Base-by-base conservation (phyloP, 371 early-diverging fungal genomes). In the Mucor piriformis region DNA sequence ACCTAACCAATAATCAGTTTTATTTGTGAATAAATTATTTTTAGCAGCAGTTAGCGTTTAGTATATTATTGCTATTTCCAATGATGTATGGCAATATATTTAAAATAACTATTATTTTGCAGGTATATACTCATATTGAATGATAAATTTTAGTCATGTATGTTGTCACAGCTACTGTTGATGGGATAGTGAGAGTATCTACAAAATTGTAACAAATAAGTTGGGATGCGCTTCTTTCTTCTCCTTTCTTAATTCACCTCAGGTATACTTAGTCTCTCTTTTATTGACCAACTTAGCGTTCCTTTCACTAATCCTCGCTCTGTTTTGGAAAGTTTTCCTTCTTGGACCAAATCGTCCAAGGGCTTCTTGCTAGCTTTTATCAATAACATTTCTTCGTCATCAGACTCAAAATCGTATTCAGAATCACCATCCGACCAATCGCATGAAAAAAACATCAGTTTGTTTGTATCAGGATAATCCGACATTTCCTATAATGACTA, bases 241-340 rank as follows among this genome's bases (percentile, higher is more conserved):
- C 15, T 38, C 11, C 16, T n/a, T 50, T 56, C 6, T 25, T 20
- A n/a, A n/a, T 6, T 24, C 69, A 71, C 72, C 63, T 70, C 49
- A 12, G 62, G 35, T 50, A 65, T 32, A 18, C 54, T 51, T 15
- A 59, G 25, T 24, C 77, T 64, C 2, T 69, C 60, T 35, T 61
- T 56, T 12, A 66, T 50, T 13, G 77, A 77, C 74, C 74, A 77
- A 33, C 68, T 77, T 37, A 78, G 33, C n/a, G 65, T 70, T 1
- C 55, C 47, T 2, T 24, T 32, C 7, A 70, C 50, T 3, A 77
- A 18, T 0, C 15, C 6, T 35, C 46, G 47, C 1, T 63, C 62
- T 8, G 61, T 49, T 16, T 59, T 42, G 6, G 53, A 33, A 42
- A 74, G 63, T 35, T 74, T 70, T 38, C 73, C 73, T 40, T 64